Evolutionary conservation across 371 early-diverging fungal species (phyloP).

Genomic region (Actinomortierella wolfii): DNA sequence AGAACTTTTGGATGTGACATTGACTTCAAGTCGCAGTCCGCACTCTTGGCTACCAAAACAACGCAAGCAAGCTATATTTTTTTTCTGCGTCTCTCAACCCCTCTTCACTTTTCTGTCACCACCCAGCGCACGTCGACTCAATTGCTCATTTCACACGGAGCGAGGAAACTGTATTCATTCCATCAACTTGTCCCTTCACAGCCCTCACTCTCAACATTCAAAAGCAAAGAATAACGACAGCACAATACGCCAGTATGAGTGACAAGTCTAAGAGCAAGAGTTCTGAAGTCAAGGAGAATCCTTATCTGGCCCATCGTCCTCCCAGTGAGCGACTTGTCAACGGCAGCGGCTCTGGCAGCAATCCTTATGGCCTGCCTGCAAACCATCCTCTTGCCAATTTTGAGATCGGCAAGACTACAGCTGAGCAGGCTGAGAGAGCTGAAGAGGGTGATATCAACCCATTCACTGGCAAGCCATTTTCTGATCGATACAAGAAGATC

Average conservation of each 20-base stretch:
- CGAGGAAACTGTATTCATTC: too few relatives aligned
- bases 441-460: constrained; percentile 83
- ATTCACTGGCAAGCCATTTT: constrained; percentile 80
- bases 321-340: constrained; percentile 45
- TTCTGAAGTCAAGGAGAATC: constrained; percentile 52
- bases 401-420: constrained; percentile 70
- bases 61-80: constrained; percentile 7
- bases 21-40: too few relatives aligned
- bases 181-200: background rate
- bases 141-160: too few relatives aligned
- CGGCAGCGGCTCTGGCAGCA: constrained; percentile 19
- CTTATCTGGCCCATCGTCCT: constrained; percentile 65
- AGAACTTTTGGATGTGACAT: too few relatives aligned
- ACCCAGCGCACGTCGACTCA: too few relatives aligned
- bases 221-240: constrained; percentile 4
- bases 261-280: constrained; percentile 20
- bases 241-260: too few relatives aligned
- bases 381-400: constrained; percentile 52
- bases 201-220: too few relatives aligned
- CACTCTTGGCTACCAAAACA: too few relatives aligned
- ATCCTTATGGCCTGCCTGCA: constrained; percentile 15
- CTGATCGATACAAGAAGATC: constrained; percentile 82
- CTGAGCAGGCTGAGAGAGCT: constrained; percentile 66
- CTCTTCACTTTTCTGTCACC: too few relatives aligned
- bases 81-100: constrained; percentile 5